Percentiles rank a stretch among this genome's conserved stretches.
phyloP scores from a whole-genome alignment of 106 monocot species.

The Platanthera guangdongensis region DNA sequence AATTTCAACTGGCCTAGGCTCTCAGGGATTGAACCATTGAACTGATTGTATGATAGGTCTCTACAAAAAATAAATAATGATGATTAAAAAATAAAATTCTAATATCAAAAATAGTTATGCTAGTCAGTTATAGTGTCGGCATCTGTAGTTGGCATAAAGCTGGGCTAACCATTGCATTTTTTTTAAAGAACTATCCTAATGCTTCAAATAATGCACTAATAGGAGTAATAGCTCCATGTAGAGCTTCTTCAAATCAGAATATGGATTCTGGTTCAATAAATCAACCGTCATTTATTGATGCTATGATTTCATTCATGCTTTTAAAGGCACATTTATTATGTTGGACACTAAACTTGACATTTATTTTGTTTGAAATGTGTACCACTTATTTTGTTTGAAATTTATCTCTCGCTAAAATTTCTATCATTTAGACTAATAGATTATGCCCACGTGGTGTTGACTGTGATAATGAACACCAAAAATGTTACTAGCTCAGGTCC shows the following conservation, averaged over 20 bases:
- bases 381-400: too few relatives aligned
- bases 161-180: not conserved
- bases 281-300: not conserved
- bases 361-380: too few relatives aligned
- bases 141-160: not conserved
- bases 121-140: not conserved
- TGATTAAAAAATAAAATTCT: not conserved
- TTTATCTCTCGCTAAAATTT: too few relatives aligned
- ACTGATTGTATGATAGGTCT: conserved; percentile 83
- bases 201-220: not conserved
- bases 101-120: not conserved
- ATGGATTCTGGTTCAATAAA: not conserved
- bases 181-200: not conserved
- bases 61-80: conserved; percentile 23
- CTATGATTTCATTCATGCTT: not conserved
- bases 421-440: too few relatives aligned
- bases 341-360: too few relatives aligned
- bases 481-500: too few relatives aligned
- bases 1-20: conserved; percentile 55
- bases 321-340: not conserved
- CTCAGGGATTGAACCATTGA: conserved; percentile 90
- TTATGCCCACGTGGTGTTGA: too few relatives aligned
- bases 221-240: not conserved
- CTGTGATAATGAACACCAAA: too few relatives aligned
- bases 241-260: not conserved